Conservation (phyloP, 371 early-diverging fungal genomes). For the Mortierella sp. region DNA sequence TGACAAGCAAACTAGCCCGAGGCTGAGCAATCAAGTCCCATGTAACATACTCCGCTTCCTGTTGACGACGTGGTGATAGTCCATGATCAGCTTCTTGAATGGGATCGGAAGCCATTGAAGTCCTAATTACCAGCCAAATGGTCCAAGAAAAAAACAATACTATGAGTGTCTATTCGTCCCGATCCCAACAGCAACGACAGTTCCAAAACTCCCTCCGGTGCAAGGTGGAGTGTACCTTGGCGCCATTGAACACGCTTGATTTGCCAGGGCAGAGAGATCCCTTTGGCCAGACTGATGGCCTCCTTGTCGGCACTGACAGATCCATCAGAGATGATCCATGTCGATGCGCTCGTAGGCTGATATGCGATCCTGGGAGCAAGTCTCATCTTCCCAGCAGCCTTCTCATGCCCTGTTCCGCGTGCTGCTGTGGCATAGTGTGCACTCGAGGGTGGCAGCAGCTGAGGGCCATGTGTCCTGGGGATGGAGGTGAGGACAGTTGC, state of each 20-base stretch:
- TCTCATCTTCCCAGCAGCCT: background rate
- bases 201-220: no score
- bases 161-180: background rate
- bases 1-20: background rate
- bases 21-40: background rate
- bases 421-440: slow-evolving; percentile 11
- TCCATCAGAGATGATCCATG: slow-evolving; percentile 54
- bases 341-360: slow-evolving; percentile 34
- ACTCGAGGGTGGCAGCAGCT: background rate
- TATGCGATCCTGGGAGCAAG: slow-evolving; percentile 27
- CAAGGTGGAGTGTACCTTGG: slow-evolving; percentile 23
- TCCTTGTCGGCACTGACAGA: slow-evolving; percentile 53
- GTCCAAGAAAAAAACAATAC: background rate
- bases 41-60: slow-evolving; percentile 30
- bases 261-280: slow-evolving; percentile 35
- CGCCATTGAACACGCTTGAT: slow-evolving; percentile 55
- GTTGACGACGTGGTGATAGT: slow-evolving; percentile 49
- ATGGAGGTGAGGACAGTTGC: slow-evolving; percentile 30
- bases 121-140: slow-evolving; percentile 4
- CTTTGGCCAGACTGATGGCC: slow-evolving; percentile 41
- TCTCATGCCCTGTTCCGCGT: slow-evolving; percentile 19
- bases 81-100: slow-evolving; percentile 55
- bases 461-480: slow-evolving; percentile 20
- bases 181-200: background rate
- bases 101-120: slow-evolving; percentile 53